phyloP scores from a whole-genome alignment of 169 alveolate species.

The Toxoplasma gondii region DNA sequence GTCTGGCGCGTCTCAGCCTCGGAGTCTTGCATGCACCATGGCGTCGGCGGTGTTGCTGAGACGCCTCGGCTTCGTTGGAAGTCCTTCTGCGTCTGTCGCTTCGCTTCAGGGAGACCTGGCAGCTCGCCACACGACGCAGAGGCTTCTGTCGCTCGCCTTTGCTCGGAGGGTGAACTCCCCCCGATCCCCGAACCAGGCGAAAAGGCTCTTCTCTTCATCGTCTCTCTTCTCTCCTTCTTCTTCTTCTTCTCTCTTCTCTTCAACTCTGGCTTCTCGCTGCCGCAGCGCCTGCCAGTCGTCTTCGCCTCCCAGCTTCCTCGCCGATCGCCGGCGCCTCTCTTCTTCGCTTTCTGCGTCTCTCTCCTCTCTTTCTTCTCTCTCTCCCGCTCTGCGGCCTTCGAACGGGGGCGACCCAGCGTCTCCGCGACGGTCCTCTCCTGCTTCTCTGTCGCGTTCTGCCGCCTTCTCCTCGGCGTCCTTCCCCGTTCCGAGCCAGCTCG shows the following conservation, averaged over 20 bases:
- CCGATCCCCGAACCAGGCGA: no score
- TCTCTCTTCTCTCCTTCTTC: neutral
- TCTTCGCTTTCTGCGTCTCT: neutral
- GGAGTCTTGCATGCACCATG: no score
- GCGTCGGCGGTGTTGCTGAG: no score
- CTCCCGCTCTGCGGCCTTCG: neutral
- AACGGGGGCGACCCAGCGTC: neutral
- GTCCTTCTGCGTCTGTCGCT: no score
- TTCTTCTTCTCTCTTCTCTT: neutral
- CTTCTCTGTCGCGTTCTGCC: neutral
- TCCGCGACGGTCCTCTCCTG: neutral
- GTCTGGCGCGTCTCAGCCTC: no score
- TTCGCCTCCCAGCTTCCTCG: neutral
- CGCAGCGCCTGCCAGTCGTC: no score
- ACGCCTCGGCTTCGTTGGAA: no score
- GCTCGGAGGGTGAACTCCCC: no score
- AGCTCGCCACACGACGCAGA: no score
- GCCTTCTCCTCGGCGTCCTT: neutral
- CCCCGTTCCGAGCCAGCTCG: neutral
- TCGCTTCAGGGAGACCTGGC: no score
- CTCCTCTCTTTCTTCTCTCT: neutral
- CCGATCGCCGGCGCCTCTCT: neutral
- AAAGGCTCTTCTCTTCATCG: neutral
- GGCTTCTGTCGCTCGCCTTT: no score
- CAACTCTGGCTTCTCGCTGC: neutral